Evolutionary conservation across 164 flowering plant genomes (phyloP).

Genomic region (Nymphaea thermarum): DNA sequence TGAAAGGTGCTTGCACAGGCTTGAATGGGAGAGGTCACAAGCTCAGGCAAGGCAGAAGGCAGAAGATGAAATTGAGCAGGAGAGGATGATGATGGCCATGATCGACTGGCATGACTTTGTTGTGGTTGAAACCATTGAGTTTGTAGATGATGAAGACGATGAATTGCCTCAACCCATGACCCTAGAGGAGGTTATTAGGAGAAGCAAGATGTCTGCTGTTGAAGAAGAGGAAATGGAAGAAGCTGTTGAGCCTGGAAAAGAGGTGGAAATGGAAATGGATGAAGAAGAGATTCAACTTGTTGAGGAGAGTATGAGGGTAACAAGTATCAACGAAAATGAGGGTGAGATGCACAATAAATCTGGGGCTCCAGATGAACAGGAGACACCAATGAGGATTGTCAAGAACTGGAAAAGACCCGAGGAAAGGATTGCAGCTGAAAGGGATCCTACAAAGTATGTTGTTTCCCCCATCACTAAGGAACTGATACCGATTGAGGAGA

Average conservation of each 20-base stretch:
- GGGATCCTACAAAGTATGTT: slow-evolving; percentile 74
- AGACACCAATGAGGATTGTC: slow-evolving; percentile 90
- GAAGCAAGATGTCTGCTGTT: slow-evolving; percentile 64
- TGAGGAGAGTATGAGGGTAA: slow-evolving; percentile 89
- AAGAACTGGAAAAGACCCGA: slow-evolving; percentile 99
- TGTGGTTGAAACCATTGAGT: slow-evolving; percentile 85
- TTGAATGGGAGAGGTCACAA: slow-evolving; percentile 95
- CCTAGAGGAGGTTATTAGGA: slow-evolving; percentile 89
- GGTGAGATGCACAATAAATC: slow-evolving; percentile 29
- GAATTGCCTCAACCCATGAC: slow-evolving; percentile 96
- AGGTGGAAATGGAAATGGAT: slow-evolving; percentile 97
- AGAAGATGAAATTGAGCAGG: slow-evolving; percentile 96
- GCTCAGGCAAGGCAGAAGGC: slow-evolving; percentile 98
- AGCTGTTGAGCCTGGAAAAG: slow-evolving; percentile 73
- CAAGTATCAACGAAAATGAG: slow-evolving; percentile 59
- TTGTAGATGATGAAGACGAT: slow-evolving; percentile 97
- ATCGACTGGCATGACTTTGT: slow-evolving; percentile 99
- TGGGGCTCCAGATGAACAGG: slow-evolving; percentile 43
- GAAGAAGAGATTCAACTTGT: slow-evolving; percentile 94
- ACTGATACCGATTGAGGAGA: slow-evolving; percentile 77
- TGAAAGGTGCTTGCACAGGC: slow-evolving; percentile 80
- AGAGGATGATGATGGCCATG: slow-evolving; percentile 91
- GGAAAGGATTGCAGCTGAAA: slow-evolving; percentile 82
- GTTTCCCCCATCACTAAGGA: slow-evolving; percentile 97
- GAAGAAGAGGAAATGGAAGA: slow-evolving; percentile 35